Base-by-base conservation (phyloP, 2,329 filamentous ascomycete species). In the Nigrospora osmanthi region DNA sequence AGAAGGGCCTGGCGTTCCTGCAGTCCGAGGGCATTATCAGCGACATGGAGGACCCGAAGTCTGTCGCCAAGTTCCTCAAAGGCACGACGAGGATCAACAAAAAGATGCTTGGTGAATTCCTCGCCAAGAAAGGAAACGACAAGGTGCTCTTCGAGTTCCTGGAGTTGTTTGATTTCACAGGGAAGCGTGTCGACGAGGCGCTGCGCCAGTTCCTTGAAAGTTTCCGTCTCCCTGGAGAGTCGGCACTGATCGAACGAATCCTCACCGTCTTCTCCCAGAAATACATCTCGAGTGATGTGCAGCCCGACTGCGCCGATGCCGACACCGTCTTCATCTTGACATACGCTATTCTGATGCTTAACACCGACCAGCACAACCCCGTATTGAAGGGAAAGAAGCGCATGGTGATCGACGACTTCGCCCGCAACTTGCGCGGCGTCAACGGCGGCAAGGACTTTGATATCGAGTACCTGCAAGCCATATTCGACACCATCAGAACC, bases 301-400 rank as follows among this genome's bases (percentile, higher is more conserved):
- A 87, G 1, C 78, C 85, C 44, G 85, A 83, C 17, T 82, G 97
- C 50, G 85, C 83, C 7, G 83, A 95, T 58, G 85, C 87, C 55
- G 93, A 98, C 62, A 82, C 89, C 9, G 83, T 93, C 17, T 98
- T 87, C 58, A 81, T 98, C 40, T 72, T 98, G 42, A 91, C 87
- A 0, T 98, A 98, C 61, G 93, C 90, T 34, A 94, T 96, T 57
- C 95, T 98, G 63, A 89, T 98, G 80, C 72, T 98, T 46, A 98
- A 98, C 59, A 96, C 91, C 1, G 93, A 98, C 60, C 86, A 94
- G 57, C 93, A 97, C 64, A 98, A 95, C 58, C 90, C 89, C 0
- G 97, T 96, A 54, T 66, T 97, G 50, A 89, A 81, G 54, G 66
- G 75, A 2, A 72, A 81, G 54, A 87, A 85, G 58, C 87, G 91